Evolutionary conservation across 306 rosid genomes (phyloP).

Genomic region (Fragaria nilgerrensis): DNA sequence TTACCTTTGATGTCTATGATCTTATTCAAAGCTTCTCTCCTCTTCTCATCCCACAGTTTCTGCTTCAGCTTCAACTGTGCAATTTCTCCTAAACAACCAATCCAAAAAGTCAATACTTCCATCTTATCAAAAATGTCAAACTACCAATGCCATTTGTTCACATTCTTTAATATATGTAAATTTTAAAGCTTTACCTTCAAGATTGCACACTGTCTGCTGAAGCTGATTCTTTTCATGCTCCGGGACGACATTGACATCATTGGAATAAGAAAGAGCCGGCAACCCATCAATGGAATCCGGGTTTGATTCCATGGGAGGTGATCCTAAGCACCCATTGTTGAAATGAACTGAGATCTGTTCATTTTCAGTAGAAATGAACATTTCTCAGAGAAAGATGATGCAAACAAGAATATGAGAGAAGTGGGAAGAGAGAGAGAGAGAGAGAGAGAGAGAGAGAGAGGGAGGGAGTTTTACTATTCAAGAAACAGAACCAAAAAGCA

Average conservation of each 20-base stretch:
- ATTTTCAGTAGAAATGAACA: constrained; percentile 49
- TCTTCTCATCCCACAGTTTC: constrained; percentile 41
- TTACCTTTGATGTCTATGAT: constrained; percentile 89
- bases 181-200: constrained; percentile 48
- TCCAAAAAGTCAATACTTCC: constrained; percentile 1
- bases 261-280: constrained; percentile 17
- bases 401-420: not conserved
- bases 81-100: constrained; percentile 58
- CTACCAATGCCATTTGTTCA: not conserved
- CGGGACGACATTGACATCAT: constrained; percentile 72
- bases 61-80: constrained; percentile 59
- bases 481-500: not conserved
- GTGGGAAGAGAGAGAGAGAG: not conserved
- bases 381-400: constrained; percentile 28
- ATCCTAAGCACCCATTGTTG: constrained; percentile 37
- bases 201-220: constrained; percentile 45
- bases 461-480: constrained; percentile 11
- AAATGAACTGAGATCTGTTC: constrained; percentile 51
- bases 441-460: not conserved
- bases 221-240: constrained; percentile 64
- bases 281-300: constrained; percentile 50
- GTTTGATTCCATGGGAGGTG: constrained; percentile 49
- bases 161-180: not conserved
- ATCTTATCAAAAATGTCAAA: not conserved
- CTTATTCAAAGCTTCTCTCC: constrained; percentile 79